Conservation (phyloP, 2,329 filamentous ascomycete genomes). For the Leptosphaerulina australis region DNA sequence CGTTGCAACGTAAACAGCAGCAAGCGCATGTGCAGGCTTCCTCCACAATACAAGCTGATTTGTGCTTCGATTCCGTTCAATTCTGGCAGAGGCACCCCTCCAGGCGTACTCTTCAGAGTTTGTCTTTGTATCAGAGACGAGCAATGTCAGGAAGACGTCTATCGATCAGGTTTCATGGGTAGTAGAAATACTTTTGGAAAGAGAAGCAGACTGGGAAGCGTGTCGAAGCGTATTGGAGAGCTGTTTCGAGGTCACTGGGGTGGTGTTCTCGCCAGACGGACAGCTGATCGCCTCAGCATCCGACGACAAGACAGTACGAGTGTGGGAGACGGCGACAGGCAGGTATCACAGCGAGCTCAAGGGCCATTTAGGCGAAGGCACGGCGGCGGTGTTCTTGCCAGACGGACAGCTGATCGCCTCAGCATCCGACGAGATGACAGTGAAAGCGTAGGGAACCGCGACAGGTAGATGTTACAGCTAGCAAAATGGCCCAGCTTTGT, state of each 20-base stretch:
- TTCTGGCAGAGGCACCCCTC: conserved; percentile 43
- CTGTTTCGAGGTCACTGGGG: conserved; percentile 66
- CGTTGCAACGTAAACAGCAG: neutral
- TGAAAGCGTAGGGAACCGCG: too few species aligned
- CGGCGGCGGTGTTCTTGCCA: too few species aligned
- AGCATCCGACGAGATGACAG: too few species aligned
- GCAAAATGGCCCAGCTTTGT: too few species aligned
- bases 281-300: too few species aligned
- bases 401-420: too few species aligned
- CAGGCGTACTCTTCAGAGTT: conserved; percentile 49
- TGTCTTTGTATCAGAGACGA: conserved; percentile 43
- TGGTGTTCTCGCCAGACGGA: too few species aligned
- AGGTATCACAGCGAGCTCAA: too few species aligned
- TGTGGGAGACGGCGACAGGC: too few species aligned
- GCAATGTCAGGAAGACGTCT: conserved; percentile 21
- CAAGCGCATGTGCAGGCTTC: conserved; percentile 21
- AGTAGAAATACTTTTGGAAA: conserved; percentile 9
- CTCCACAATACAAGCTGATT: conserved; percentile 45
- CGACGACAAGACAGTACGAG: too few species aligned
- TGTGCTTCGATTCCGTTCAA: conserved; percentile 25
- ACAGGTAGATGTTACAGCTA: too few species aligned
- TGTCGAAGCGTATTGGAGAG: conserved; percentile 13
- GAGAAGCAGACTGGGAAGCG: conserved; percentile 20
- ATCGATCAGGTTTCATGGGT: conserved; percentile 1
- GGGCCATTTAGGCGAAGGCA: too few species aligned